A percentile compares a stretch with the other conserved stretches of the same genome.
phyloP scores from a whole-genome alignment of 192 early-diverging fungal species.

The Coemansia asiatica region DNA sequence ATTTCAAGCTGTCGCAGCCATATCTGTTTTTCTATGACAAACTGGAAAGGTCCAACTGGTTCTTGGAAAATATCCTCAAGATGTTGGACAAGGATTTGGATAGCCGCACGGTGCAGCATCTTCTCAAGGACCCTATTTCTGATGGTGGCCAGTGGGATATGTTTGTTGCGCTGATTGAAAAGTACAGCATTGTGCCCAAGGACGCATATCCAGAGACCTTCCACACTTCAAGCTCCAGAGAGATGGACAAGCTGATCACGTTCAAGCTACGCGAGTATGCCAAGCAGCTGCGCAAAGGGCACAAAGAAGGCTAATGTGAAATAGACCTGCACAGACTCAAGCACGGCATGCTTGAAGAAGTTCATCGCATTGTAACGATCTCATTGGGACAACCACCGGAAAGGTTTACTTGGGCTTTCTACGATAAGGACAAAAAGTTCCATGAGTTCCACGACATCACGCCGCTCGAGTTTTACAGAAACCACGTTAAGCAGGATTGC shows the following conservation, averaged over 20 bases:
- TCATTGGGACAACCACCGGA: slow-evolving; percentile 71
- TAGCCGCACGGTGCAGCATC: slow-evolving; percentile 67
- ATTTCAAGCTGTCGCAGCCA: slow-evolving; percentile 76
- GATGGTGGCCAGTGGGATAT: slow-evolving; percentile 83
- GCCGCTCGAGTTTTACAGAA: slow-evolving; percentile 63
- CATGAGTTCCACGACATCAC: slow-evolving; percentile 57
- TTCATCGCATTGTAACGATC: slow-evolving; percentile 69
- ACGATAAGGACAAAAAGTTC: slow-evolving; percentile 72
- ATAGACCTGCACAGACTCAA: slow-evolving; percentile 58
- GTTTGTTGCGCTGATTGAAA: slow-evolving; percentile 72
- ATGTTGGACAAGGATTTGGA: slow-evolving; percentile 62
- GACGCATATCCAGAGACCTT: slow-evolving; percentile 64
- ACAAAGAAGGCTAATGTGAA: slow-evolving; percentile 44
- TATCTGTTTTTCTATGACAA: slow-evolving; percentile 79
- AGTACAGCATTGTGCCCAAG: slow-evolving; percentile 77
- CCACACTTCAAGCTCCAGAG: slow-evolving; percentile 61
- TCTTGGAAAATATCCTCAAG: slow-evolving; percentile 74
- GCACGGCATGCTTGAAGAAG: slow-evolving; percentile 61
- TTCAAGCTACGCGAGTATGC: slow-evolving; percentile 71
- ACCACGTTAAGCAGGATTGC: slow-evolving; percentile 62
- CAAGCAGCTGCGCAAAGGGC: slow-evolving; percentile 57
- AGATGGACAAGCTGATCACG: slow-evolving; percentile 63
- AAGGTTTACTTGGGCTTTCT: slow-evolving; percentile 65
- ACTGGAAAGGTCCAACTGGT: slow-evolving; percentile 81
- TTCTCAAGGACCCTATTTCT: slow-evolving; percentile 64